Conservation (phyloP, 768 basidiomycete species). For the Leccinum pellstonianum region DNA sequence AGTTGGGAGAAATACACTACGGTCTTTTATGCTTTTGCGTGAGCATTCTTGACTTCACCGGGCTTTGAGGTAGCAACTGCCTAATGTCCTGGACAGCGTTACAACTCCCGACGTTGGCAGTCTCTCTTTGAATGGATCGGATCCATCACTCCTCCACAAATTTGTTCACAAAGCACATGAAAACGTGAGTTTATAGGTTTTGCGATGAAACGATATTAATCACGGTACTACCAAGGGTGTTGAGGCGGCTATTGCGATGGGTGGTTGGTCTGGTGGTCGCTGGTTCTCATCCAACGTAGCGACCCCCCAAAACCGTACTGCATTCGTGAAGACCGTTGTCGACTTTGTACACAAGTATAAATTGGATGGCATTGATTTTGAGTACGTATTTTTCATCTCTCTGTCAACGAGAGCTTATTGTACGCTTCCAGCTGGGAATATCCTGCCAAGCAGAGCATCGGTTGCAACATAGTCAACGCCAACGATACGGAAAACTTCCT, state of each 20-base stretch:
- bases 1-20: conserved; percentile 68
- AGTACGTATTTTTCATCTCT: conserved; percentile 15
- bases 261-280: conserved; percentile 66
- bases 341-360: conserved; percentile 47
- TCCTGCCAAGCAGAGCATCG: conserved; percentile 62
- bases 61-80: background rate
- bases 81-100: conserved; percentile 18
- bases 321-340: conserved; percentile 59
- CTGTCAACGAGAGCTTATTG: background rate
- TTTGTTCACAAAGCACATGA: conserved; percentile 51
- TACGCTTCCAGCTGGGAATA: conserved; percentile 77
- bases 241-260: conserved; percentile 56
- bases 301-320: conserved; percentile 48
- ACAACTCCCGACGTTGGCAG: conserved; percentile 35
- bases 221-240: conserved; percentile 43
- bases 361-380: conserved; percentile 53
- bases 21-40: conserved; percentile 65
- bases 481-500: conserved; percentile 79
- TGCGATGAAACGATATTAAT: background rate
- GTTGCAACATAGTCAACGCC: conserved; percentile 58
- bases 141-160: conserved; percentile 48
- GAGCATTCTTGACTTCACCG: conserved; percentile 15
- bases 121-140: conserved; percentile 40
- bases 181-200: conserved; percentile 27
- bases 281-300: conserved; percentile 65